Evolutionary conservation across 1,139 yeast species (phyloP), one percentile per base, ranked within the genome.

Genomic region (Magnusiomyces paraingens): DNA sequence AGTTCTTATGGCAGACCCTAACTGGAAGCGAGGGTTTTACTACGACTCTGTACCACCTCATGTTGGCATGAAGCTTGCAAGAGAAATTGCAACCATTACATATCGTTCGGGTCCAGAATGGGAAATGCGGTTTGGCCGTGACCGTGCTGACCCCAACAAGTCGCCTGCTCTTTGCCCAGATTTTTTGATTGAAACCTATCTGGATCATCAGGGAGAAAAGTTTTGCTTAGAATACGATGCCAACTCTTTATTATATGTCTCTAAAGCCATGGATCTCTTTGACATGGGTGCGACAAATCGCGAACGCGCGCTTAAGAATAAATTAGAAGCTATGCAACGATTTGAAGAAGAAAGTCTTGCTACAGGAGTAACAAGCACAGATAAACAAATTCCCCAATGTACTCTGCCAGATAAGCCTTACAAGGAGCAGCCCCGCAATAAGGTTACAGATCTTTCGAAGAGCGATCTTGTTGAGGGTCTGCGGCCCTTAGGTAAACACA

Each of bases 61-160:
- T 68, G 83, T 85, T 20, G 98, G 98, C 12, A 90, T 90, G 97
- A 91, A 90, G 66, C 76, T 90, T 50, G 94, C 97, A 1, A 77
- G 98, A 59, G 95, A 89, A 68, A 88, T 90, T 51, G 97, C 96
- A 18, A 90, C 98, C 0, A 89, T 91, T 50, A 89, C 97, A 0
- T 90, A 90, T 68, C 77, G 98, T 61, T 87, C 95, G 1, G 98
- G 98, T 0, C 97, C 97, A 1, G 98, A 90, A 69, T 90, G 98
- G 98, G 98, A 90, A 66, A 81, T 83, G 61, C 73, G 97, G 56
- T 90, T 90, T 69, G 96, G 96, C 1, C 79, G 95, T 56, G 89
- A 86, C 63, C 76, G 98, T 57, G 86, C 95, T 0, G 93, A 88
- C 66, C 93, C 90, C 36, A 73, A 82, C 4, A 77, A 76, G 57